phyloP scores from a whole-genome alignment of 768 basidiomycete species.

The Hygrophoropsis aurantiaca region DNA sequence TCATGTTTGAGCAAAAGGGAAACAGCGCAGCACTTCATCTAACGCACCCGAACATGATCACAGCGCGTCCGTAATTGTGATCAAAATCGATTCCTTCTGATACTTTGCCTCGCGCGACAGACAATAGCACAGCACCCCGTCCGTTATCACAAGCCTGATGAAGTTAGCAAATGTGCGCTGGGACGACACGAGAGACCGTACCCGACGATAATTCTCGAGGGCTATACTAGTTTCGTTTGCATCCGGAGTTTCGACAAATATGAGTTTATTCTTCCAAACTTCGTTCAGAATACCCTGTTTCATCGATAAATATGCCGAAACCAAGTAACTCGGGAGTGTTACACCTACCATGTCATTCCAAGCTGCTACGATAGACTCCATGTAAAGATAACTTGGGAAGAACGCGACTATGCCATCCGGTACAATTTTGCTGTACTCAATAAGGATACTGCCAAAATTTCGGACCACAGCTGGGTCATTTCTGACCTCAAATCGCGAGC shows the following conservation, averaged over 20 bases:
- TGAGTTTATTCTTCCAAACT: constrained; percentile 99
- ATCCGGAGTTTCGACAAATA: constrained; percentile 99
- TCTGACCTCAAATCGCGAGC: constrained; percentile 96
- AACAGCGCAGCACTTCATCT: constrained; percentile 4
- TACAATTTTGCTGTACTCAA: constrained; percentile 97
- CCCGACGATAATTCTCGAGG: constrained; percentile 93
- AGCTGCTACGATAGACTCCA: constrained; percentile 99
- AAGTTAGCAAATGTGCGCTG: neutral
- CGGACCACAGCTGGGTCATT: constrained; percentile 99
- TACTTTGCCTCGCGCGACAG: constrained; percentile 97
- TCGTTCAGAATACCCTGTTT: constrained; percentile 94
- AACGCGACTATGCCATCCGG: constrained; percentile 99
- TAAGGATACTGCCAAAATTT: constrained; percentile 96
- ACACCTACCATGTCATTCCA: constrained; percentile 98
- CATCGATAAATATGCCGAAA: constrained; percentile 4
- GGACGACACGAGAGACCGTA: constrained; percentile 31
- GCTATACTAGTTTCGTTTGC: constrained; percentile 99
- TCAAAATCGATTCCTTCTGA: constrained; percentile 99
- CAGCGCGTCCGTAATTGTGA: constrained; percentile 97
- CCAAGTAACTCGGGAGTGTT: neutral
- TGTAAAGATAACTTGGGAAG: constrained; percentile 99
- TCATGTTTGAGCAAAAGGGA: constrained; percentile 4
- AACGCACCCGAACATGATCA: constrained; percentile 97
- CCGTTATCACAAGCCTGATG: constrained; percentile 95
- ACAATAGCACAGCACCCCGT: constrained; percentile 91